Conservation (phyloP, 225 moss, liverwort and hornwort genomes). For the Physcomitrellopsis africana region DNA sequence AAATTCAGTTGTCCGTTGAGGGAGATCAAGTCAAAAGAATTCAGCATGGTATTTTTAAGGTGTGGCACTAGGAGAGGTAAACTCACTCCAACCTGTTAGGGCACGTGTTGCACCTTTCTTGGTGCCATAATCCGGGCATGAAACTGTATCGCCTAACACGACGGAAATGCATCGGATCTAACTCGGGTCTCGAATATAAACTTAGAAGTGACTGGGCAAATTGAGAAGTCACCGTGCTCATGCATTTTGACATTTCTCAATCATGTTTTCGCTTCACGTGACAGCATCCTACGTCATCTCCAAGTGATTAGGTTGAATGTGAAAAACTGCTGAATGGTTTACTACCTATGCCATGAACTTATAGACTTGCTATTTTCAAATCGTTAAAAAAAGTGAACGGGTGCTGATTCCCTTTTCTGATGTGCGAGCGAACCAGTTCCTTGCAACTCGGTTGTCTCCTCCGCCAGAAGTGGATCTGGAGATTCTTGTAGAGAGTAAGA, state of each 20-base stretch:
- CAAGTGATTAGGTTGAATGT: conserved; percentile 4
- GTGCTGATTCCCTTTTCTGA: conserved; percentile 30
- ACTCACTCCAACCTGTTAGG: conserved; percentile 7
- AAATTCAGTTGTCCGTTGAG: neutral
- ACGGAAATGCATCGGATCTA: neutral
- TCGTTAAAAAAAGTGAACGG: neutral
- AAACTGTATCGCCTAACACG: neutral
- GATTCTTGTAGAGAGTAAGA: conserved; percentile 85
- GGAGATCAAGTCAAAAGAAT: neutral
- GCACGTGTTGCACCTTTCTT: conserved; percentile 10
- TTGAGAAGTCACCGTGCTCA: neutral
- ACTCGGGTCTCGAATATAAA: neutral
- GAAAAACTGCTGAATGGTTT: neutral
- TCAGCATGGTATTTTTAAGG: neutral
- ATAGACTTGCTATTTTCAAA: conserved; percentile 1
- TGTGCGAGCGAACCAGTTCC: conserved; percentile 59
- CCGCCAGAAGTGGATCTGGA: conserved; percentile 83
- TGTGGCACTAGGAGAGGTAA: conserved; percentile 14
- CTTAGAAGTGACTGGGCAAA: neutral
- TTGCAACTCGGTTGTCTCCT: conserved; percentile 71
- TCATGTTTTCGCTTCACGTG: conserved; percentile 19
- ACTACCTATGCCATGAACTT: neutral
- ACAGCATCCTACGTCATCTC: conserved; percentile 1
- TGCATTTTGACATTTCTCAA: conserved; percentile 12
- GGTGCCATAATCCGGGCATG: conserved; percentile 11